Evolutionary conservation across 495 filamentous ascomycete species (phyloP), one percentile per base, ranked within the genome.

Genomic region (Penicillium simplicissimum): DNA sequence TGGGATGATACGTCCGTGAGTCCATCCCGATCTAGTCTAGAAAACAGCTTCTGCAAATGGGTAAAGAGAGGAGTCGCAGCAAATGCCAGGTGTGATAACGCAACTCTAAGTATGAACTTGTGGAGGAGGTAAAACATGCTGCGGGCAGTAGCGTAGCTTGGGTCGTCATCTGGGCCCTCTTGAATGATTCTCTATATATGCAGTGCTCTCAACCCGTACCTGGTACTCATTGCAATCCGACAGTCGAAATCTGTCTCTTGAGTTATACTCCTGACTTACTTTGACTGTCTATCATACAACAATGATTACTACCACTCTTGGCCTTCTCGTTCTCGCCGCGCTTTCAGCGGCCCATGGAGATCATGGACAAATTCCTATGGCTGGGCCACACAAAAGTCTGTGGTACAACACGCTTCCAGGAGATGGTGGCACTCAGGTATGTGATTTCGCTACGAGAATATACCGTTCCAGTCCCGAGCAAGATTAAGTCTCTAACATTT

Each of bases 341-440:
- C 57, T 76, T 53, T 80, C 67, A 8, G 64, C 71, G 34, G 83
- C 83, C 45, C 85, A 88, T 70, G 73, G 79, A 57, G 75, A 74
- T 38, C 77, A 84, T 55, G 69, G 77, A 33, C 86, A 89, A 70
- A 75, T 71, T 48, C 81, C 84, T 8, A 72, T 88, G 42, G 72
- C 79, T 23, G 86, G 86, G 3, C 86, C 86, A 3, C 84, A 82
- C 58, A 74, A 85, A 64, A 71, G 77, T 35, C 63, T 88, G 53
- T 88, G 86, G 86, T 88, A 89, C 64, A 86, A 87, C 64, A 81
- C 80, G 1, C 74, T 89, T 0, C 86, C 86, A 9, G 86, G 86
- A n/a, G 86, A 89, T 75, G 86, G 86, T 21, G 86, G 85, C 14
- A 88, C 83, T 23, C 86, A 88, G 76, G 85, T 87, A 69, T 17